phyloP scores from a whole-genome alignment of 2,329 filamentous ascomycete genomes.

The Penicillium occitanis region DNA sequence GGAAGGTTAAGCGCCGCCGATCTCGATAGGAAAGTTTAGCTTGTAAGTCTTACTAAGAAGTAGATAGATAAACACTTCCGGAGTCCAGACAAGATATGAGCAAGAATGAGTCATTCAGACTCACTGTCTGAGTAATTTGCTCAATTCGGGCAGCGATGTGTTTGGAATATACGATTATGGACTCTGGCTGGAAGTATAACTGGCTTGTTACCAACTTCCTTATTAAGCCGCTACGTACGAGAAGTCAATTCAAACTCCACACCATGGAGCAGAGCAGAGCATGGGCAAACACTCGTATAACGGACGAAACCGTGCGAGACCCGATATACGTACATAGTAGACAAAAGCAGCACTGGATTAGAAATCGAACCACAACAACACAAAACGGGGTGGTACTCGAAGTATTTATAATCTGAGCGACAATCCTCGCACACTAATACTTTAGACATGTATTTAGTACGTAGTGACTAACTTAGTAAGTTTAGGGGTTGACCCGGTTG shows the following conservation, averaged over 20 bases:
- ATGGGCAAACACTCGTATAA: neutral
- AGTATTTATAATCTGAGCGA: neutral
- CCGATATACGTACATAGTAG: neutral
- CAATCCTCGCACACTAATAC: too few relatives aligned
- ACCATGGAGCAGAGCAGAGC: too few relatives aligned
- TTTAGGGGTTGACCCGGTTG: too few relatives aligned
- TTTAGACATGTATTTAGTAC: too few relatives aligned
- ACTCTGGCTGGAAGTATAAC: too few relatives aligned
- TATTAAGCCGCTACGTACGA: neutral
- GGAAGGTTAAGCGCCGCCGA: neutral
- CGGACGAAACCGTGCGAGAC: slow-evolving; percentile 1
- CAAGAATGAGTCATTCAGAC: neutral
- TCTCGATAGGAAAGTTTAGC: neutral
- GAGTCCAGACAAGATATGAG: neutral
- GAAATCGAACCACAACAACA: neutral
- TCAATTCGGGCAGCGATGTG: neutral
- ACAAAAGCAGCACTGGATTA: neutral
- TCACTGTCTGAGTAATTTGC: neutral
- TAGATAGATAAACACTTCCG: neutral
- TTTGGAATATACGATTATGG: neutral
- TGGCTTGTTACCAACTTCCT: neutral
- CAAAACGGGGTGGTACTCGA: neutral
- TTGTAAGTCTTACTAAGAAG: too few relatives aligned
- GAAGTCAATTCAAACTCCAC: neutral
- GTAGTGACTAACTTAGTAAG: too few relatives aligned